Base-by-base conservation (phyloP, 192 early-diverging fungal genomes). In the Rhizoclosmatium sp. region DNA sequence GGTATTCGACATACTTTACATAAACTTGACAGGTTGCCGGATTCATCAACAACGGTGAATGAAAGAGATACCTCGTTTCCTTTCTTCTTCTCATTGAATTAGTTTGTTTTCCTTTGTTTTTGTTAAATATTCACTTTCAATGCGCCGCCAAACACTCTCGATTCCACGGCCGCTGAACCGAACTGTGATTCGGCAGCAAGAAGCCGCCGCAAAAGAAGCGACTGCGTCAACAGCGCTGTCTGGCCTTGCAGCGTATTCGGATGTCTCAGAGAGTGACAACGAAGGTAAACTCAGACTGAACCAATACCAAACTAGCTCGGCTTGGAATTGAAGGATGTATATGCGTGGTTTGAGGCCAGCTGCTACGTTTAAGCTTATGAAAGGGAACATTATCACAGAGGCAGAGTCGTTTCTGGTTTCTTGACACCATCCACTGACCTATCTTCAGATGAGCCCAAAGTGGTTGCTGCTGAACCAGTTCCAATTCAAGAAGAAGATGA, bases 121-220 rank as follows among this genome's bases (percentile, higher is more conserved):
- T 69, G 39, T 69, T 31, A 31, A 31, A 31, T 12, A 31, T 12
- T 7, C 16, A 23, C 5, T 46, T 10, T 16, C 12, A 46, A 69
- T 69, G 67, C 39, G 67, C 21, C 67, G 46, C 16, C 67, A 47
- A 41, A 65, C 62, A n/a, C 45, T 69, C 21, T 31, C 67, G 5
- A 69, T 69, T 47, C 45, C 67, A 46, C 1, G 41, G 67, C 40
- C 67, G 12, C 16, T 69, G 40, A 69, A 41, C 45, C 39, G 67
- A 5, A 46, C 67, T 0, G 12, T 45, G 47, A 23, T 41, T 7
- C 21, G 12, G 19, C 12, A 41, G 42, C 42, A 41, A 23, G 10
- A 41, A 45, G 21, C 45, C 10, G 21, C 67, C 10, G 12, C 41
- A 19, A n/a, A 14, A 23, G 31, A 65, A 58, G 14, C 56, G 56